Evolutionary conservation across 2,329 filamentous ascomycete species (phyloP).

Genomic region (Monosporascus sp.): DNA sequence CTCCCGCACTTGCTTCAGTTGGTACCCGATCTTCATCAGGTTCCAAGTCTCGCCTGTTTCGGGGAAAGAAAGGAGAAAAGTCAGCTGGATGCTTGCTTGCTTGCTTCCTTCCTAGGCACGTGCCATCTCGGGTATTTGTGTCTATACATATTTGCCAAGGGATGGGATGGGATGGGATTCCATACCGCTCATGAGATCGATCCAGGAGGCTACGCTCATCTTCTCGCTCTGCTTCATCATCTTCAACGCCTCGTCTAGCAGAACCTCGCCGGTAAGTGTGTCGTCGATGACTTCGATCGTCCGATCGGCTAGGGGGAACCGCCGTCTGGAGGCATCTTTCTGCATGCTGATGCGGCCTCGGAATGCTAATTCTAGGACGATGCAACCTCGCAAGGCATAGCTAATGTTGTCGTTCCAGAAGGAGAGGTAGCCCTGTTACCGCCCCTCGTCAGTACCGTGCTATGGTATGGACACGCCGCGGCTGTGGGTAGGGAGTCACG

Average conservation of each 20-base stretch:
- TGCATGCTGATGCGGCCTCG: constrained; percentile 97
- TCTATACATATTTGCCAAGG: background rate
- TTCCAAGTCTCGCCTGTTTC: constrained; percentile 93
- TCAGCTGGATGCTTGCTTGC: constrained; percentile 5
- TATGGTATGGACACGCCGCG: background rate
- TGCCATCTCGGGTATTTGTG: background rate
- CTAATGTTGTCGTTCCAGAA: constrained; percentile 99
- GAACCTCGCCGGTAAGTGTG: constrained; percentile 90
- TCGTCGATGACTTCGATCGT: constrained; percentile 97
- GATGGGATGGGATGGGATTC: too few relatives aligned
- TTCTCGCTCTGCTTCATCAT: constrained; percentile 99
- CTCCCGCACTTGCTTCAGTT: constrained; percentile 98
- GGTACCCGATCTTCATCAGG: constrained; percentile 99
- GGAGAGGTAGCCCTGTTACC: constrained; percentile 79
- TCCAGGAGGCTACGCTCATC: constrained; percentile 99
- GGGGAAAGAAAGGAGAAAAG: constrained; percentile 1
- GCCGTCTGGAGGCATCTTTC: constrained; percentile 85
- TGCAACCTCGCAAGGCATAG: constrained; percentile 94
- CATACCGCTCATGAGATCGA: constrained; percentile 96
- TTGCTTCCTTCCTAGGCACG: background rate
- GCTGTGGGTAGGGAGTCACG: too few relatives aligned
- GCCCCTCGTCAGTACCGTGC: constrained; percentile 10
- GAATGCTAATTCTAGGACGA: constrained; percentile 96
- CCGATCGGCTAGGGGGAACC: constrained; percentile 88
- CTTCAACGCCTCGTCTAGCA: constrained; percentile 95